Percentiles rank a stretch among this genome's conserved stretches.
These are phyloP conservation scores for Hyphopichia homilentoma DNA, from an alignment of 805 yeast genomes.

Conservation along the genomic window DNA sequence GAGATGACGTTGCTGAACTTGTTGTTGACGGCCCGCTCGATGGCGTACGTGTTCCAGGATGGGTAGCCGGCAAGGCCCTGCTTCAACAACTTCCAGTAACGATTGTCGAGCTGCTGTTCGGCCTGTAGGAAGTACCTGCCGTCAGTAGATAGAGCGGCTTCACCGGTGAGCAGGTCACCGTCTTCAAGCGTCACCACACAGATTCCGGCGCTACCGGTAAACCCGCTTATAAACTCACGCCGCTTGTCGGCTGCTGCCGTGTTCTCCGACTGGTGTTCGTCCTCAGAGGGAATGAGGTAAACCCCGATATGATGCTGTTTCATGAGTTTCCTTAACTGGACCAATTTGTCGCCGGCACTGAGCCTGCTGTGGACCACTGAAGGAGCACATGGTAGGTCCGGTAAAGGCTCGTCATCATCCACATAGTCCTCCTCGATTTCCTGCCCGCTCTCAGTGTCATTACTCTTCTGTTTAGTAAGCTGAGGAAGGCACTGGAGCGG, in stretches of 20 bases:
- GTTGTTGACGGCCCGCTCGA: slow-evolving; percentile 53
- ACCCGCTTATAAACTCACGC: slow-evolving; percentile 78
- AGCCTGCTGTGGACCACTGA: slow-evolving; percentile 35
- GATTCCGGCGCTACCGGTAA: slow-evolving; percentile 90
- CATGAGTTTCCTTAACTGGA: slow-evolving; percentile 62
- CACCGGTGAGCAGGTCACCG: slow-evolving; percentile 47
- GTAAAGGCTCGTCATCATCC: slow-evolving; percentile 18
- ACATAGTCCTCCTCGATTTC: slow-evolving; percentile 12
- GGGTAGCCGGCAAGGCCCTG: slow-evolving; percentile 71
- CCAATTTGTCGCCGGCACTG: slow-evolving; percentile 60
- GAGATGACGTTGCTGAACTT: slow-evolving; percentile 57
- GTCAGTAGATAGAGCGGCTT: slow-evolving; percentile 85
- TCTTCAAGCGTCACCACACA: slow-evolving; percentile 68
- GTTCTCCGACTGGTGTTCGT: slow-evolving; percentile 91
- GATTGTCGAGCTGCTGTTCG: slow-evolving; percentile 67
- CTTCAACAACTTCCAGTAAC: slow-evolving; percentile 71
- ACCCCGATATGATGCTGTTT: slow-evolving; percentile 59
- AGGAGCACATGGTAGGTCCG: slow-evolving; percentile 21
- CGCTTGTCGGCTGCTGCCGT: slow-evolving; percentile 79
- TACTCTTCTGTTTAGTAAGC: slow-evolving; percentile 4
- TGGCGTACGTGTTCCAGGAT: slow-evolving; percentile 75
- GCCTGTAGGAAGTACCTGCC: slow-evolving; percentile 96
- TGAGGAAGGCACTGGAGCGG: slow-evolving; percentile 25
- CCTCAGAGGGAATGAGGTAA: slow-evolving; percentile 82
- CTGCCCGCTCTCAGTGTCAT: slow-evolving; percentile 1